These are phyloP conservation scores for Lizonia empirigonia DNA, from an alignment of 2,329 filamentous ascomycete genomes.

Conservation along the genomic window DNA sequence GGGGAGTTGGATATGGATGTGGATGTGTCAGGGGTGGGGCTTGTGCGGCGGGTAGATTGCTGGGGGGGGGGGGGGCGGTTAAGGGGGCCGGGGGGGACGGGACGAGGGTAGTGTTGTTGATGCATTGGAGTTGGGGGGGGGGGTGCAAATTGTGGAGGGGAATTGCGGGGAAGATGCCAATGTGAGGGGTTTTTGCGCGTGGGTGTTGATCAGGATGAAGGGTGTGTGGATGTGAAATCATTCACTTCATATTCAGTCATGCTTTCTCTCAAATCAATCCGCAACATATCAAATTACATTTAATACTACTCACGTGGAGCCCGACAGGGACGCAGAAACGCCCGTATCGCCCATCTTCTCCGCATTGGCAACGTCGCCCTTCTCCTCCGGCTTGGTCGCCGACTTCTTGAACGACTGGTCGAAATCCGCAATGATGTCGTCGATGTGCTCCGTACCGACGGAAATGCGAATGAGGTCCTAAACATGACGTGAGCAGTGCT, in stretches of 20 bases:
- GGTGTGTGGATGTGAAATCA: too few relatives aligned
- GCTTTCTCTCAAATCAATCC: too few relatives aligned
- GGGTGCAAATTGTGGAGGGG: neutral
- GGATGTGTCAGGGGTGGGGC: neutral
- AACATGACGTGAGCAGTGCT: constrained; percentile 10
- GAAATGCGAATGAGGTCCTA: constrained; percentile 93
- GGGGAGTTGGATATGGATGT: neutral
- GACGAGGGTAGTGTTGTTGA: neutral
- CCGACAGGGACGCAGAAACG: constrained; percentile 37
- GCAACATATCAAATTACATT: too few relatives aligned
- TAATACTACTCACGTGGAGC: constrained; percentile 30
- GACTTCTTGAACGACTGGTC: constrained; percentile 80
- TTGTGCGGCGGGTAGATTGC: neutral
- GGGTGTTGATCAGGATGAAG: neutral
- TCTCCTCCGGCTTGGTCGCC: constrained; percentile 51
- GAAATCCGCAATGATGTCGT: constrained; percentile 96
- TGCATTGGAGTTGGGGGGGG: neutral
- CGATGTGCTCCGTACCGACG: constrained; percentile 93
- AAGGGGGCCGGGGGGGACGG: neutral
- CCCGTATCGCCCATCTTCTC: constrained; percentile 39
- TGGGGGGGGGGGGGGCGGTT: neutral
- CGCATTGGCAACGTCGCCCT: constrained; percentile 42
- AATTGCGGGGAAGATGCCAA: neutral
- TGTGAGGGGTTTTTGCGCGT: neutral
- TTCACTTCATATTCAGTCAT: too few relatives aligned